These are phyloP conservation scores for Apiotrichum gracile DNA, from an alignment of 1,284 basidiomycete species.

Conservation along the genomic window DNA sequence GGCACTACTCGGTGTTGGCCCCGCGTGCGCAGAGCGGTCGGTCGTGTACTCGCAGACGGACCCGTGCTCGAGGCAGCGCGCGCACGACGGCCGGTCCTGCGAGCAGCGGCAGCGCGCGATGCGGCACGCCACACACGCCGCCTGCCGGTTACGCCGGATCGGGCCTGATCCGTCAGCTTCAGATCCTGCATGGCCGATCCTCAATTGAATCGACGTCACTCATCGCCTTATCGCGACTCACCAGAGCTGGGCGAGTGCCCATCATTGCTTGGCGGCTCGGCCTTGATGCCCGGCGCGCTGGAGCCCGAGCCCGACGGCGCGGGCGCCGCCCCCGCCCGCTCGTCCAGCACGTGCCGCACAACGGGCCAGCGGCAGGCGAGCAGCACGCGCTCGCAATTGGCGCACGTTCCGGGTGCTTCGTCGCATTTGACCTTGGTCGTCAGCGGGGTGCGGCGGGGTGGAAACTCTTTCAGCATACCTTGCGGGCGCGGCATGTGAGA, in stretches of 20 bases:
- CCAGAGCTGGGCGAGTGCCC: not conserved
- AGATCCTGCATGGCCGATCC: too few relatives aligned
- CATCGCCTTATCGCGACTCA: too few relatives aligned
- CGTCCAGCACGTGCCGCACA: slow-evolving; percentile 15
- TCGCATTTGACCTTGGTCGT: slow-evolving; percentile 22
- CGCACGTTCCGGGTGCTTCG: slow-evolving; percentile 18
- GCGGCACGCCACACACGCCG: slow-evolving; percentile 6
- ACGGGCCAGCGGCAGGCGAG: slow-evolving; percentile 19
- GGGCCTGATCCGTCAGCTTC: too few relatives aligned
- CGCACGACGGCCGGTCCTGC: slow-evolving; percentile 10
- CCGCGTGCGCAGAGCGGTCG: not conserved
- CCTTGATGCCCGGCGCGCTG: too few relatives aligned
- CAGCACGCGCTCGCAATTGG: slow-evolving; percentile 20
- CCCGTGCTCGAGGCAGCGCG: slow-evolving; percentile 9
- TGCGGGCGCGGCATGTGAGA: slow-evolving; percentile 19
- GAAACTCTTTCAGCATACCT: slow-evolving; percentile 3
- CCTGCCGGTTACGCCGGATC: slow-evolving; percentile 9
- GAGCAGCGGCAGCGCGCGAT: slow-evolving; percentile 9
- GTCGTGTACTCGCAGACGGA: slow-evolving; percentile 8
- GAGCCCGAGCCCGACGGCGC: not conserved
- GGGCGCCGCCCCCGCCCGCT: not conserved
- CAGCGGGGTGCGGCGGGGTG: not conserved
- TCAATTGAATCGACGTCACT: not conserved
- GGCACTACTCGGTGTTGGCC: slow-evolving; percentile 9
- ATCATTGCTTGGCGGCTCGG: not conserved